Evolutionary conservation across 768 basidiomycete genomes (phyloP), one percentile per base, ranked within the genome.

Genomic region (Trametes cubensis): DNA sequence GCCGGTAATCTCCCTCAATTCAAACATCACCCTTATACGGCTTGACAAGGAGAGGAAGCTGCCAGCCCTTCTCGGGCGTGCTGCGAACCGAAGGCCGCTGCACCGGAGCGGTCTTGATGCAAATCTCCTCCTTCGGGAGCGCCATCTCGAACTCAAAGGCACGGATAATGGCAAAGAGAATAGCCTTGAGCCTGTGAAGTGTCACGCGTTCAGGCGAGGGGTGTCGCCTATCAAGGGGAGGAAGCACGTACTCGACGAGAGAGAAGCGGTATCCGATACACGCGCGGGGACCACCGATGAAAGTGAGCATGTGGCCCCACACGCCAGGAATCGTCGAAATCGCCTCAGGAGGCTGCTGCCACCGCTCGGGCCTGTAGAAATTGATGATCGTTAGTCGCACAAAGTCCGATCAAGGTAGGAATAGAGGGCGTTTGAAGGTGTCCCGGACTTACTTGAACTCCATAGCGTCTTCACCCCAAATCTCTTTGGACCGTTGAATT

Each of bases 181-280:
- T 53, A 3, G 73, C 73, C 55, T 76, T 76, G 60, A 72, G 70
- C 61, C 72, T 73, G 39, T 10, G 23, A 3, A 17, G 7, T 15
- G 6, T 15, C 28, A 18, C 20, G 4, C 13, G 15, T 25, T 15
- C 25, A 34, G 34, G 46, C 45, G 21, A 30, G 17, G 23, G 28
- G 13, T 10, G 10, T 34, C 10, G 34, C 34, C 15, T n/a, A 49
- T 25, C 26, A 14, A 4, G 40, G n/a, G 30, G 4, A 10, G 7
- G 28, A 26, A 45, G 11, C 15, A 54, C 58, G 45, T 61, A 86
- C 83, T 86, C 85, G 15, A 82, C 75, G 20, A 88, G 70, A 10
- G 88, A 78, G 69, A 89, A 89, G 3, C 84, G 80, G 69, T 83
- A 88, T 0, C 87, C 87, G 38, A 89, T 88, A 60, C 88, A 90